These are phyloP conservation scores for Sarocladiaceae sp. DNA, from an alignment of 2,329 filamentous ascomycete genomes.

Conservation along the genomic window DNA sequence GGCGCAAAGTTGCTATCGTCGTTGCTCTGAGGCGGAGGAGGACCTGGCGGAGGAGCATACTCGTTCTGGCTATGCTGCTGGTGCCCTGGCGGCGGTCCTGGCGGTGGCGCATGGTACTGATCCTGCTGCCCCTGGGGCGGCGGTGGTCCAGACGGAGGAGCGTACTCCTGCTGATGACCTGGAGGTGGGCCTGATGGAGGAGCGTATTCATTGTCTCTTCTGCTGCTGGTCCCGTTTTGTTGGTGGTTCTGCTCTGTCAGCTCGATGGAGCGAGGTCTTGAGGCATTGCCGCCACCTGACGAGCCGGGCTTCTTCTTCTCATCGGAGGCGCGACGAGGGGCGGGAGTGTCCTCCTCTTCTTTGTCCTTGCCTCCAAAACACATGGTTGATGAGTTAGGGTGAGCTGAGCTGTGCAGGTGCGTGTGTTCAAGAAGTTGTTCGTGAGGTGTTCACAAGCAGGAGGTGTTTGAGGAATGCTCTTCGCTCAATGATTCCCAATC, in stretches of 20 bases:
- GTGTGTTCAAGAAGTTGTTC: not conserved
- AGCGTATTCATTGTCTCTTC: conserved; percentile 9
- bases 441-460: not conserved
- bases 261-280: conserved; percentile 6
- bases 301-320: conserved; percentile 16
- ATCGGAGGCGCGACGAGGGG: conserved; percentile 26
- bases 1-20: conserved; percentile 3
- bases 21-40: not conserved
- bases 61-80: not conserved
- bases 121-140: not conserved
- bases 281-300: not conserved
- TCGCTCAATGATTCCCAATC: too few species aligned
- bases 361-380: conserved; percentile 43
- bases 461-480: too few species aligned
- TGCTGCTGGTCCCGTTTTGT: conserved; percentile 11
- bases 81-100: not conserved
- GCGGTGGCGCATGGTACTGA: conserved; percentile 6
- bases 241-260: conserved; percentile 7
- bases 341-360: conserved; percentile 26
- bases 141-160: conserved; percentile 17
- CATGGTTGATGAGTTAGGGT: conserved; percentile 26
- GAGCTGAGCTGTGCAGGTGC: not conserved
- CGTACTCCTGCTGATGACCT: conserved; percentile 4
- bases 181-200: conserved; percentile 14
- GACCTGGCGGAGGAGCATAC: conserved; percentile 6